These are phyloP conservation scores for Sphagnum tenellum DNA, from an alignment of 225 moss, liverwort and hornwort genomes.

Conservation along the genomic window DNA sequence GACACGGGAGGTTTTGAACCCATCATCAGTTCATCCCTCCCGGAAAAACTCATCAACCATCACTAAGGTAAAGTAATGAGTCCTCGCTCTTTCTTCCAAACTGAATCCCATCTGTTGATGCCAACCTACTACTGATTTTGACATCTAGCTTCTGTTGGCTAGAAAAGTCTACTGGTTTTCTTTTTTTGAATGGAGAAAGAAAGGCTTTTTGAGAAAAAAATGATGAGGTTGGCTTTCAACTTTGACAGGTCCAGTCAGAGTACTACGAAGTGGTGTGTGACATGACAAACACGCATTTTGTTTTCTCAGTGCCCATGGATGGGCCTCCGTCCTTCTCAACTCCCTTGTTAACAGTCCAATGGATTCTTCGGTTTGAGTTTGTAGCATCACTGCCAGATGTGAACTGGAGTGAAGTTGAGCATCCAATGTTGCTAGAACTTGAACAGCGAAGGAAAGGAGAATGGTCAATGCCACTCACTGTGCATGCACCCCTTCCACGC, in stretches of 20 bases:
- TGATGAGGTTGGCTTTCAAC: background rate
- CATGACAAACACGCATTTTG: conserved; percentile 78
- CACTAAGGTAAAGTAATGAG: conserved; percentile 48
- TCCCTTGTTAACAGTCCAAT: conserved; percentile 75
- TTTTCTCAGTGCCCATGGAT: conserved; percentile 87
- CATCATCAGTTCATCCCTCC: conserved; percentile 79
- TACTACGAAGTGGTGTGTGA: conserved; percentile 92
- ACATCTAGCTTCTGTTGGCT: too few relatives aligned
- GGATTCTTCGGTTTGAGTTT: conserved; percentile 92
- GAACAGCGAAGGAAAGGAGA: conserved; percentile 79
- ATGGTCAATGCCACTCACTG: conserved; percentile 86
- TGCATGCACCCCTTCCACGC: conserved; percentile 56
- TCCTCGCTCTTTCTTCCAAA: too few relatives aligned
- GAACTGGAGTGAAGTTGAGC: conserved; percentile 71
- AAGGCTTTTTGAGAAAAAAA: background rate
- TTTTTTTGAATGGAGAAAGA: background rate
- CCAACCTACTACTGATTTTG: too few relatives aligned
- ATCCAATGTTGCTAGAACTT: conserved; percentile 66
- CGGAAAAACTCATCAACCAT: conserved; percentile 76
- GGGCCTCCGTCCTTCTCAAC: conserved; percentile 85
- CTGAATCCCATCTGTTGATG: too few relatives aligned
- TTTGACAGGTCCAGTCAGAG: conserved; percentile 83
- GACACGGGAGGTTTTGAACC: conserved; percentile 80
- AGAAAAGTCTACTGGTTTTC: too few relatives aligned
- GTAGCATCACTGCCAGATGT: conserved; percentile 69